These are phyloP conservation scores for Musa balbisiana DNA, from an alignment of 202 grass and related monocot genomes.

Conservation along the genomic window DNA sequence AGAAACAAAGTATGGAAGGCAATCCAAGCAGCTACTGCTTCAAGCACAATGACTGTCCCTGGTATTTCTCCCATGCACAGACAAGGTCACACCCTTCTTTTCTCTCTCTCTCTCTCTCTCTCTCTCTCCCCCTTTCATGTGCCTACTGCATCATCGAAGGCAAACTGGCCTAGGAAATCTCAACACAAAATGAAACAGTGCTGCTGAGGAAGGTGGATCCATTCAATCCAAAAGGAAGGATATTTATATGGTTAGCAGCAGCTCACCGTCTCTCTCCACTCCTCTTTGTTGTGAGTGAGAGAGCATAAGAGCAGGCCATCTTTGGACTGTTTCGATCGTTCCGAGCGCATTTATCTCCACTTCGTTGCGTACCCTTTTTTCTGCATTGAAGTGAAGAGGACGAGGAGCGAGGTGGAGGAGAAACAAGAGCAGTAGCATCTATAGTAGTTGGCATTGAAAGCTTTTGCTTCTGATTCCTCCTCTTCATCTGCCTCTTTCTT, in stretches of 20 bases:
- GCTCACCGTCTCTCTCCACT: background rate
- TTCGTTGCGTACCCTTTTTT: background rate
- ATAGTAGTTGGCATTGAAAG: background rate
- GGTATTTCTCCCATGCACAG: background rate
- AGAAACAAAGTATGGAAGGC: background rate
- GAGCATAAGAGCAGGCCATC: background rate
- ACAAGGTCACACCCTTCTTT: background rate
- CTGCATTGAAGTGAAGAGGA: slow-evolving; percentile 5
- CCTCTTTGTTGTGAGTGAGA: background rate
- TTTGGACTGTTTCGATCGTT: background rate
- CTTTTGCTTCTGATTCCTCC: background rate
- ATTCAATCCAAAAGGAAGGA: background rate
- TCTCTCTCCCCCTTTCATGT: background rate
- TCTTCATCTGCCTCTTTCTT: background rate
- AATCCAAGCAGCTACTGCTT: background rate
- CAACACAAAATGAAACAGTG: background rate
- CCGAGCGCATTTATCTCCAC: slow-evolving; percentile 3
- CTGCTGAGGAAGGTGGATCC: background rate
- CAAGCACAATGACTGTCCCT: slow-evolving; percentile 1
- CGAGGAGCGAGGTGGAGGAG: background rate
- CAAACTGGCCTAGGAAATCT: background rate
- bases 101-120: slow-evolving; percentile 2
- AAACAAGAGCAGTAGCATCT: background rate
- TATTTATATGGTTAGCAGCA: background rate
- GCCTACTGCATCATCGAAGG: no score